Evolutionary conservation across 768 basidiomycete species (phyloP).

Genomic region (Termitomyces sp.): DNA sequence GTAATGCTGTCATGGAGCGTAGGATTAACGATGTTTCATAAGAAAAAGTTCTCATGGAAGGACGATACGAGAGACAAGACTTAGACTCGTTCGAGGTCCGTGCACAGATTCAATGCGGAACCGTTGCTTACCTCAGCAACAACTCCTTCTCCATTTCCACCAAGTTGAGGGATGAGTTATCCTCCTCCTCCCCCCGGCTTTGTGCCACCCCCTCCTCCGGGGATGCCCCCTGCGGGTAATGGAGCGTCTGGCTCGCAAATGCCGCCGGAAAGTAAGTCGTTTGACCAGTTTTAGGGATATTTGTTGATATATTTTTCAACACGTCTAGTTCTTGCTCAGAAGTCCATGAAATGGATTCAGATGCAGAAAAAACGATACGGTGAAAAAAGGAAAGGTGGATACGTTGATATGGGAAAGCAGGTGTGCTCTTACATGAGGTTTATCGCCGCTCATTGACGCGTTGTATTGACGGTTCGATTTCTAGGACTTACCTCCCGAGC

Average conservation of each 20-base stretch:
- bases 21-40: background rate
- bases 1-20: background rate
- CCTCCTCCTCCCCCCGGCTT: constrained; percentile 56
- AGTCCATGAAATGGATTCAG: constrained; percentile 94
- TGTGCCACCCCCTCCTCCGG: constrained; percentile 47
- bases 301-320: constrained; percentile 14
- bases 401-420: constrained; percentile 91
- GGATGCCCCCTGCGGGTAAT: constrained; percentile 41
- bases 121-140: constrained; percentile 38
- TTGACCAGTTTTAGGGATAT: constrained; percentile 13
- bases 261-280: constrained; percentile 41
- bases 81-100: constrained; percentile 29
- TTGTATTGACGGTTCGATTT: constrained; percentile 10
- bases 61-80: too few relatives aligned
- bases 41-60: background rate
- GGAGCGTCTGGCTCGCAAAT: constrained; percentile 40
- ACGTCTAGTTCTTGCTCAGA: constrained; percentile 67
- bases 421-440: constrained; percentile 33
- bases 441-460: constrained; percentile 2
- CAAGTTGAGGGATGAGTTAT: constrained; percentile 47
- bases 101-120: constrained; percentile 26
- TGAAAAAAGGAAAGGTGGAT: constrained; percentile 86
- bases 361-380: constrained; percentile 93
- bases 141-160: constrained; percentile 33
- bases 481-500: constrained; percentile 93